Evolutionary conservation across 495 filamentous ascomycete genomes (phyloP), one percentile per base, ranked within the genome.

Genomic region (Penicillium arizonense): DNA sequence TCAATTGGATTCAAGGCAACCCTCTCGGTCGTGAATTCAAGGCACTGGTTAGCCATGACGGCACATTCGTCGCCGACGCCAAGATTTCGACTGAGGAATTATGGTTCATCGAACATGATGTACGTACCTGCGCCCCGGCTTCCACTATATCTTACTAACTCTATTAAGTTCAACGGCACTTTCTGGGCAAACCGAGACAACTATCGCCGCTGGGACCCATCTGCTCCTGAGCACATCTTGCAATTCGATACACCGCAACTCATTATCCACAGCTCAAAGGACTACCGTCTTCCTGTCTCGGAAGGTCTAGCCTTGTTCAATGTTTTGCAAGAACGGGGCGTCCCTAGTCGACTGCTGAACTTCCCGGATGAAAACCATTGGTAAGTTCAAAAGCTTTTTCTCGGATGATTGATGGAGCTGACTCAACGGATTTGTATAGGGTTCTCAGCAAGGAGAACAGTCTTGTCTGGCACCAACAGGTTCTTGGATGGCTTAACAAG

Each of bases 1-100:
- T 77, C 43, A 81, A 81, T 59, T 82, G 80, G 80, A 79, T 82
- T 52, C 77, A 81, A 55, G 79, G 80, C 16, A 75, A 79, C 37
- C 65, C 67, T 2, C 64, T 83, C 2, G 80, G 77, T 14, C 73
- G 75, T 6, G 59, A 77, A 49, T 79, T 82, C 66, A 80, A 81
- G 52, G 77, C 77, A 0, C 62, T 83, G 9, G 77, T 81, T 45
- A 75, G 57, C 14, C 68, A 77, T 39, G 71, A 75, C 35, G 79
- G 77, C 21, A 71, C 77, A 16, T 72, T 75, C 47, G 74, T 74
- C 13, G 72, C 63, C 0, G 68, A 73, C 33, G 67, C 68, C 5
- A 70, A 72, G 61, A 67, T 74, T 28, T 63, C 69, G 0, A 77
- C 77, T 0, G 79, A 82, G 9, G 78, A 81, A 52, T 57, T 81